phyloP scores from a whole-genome alignment of 2,329 filamentous ascomycete genomes.

The Aspergillus brunneoviolaceus region DNA sequence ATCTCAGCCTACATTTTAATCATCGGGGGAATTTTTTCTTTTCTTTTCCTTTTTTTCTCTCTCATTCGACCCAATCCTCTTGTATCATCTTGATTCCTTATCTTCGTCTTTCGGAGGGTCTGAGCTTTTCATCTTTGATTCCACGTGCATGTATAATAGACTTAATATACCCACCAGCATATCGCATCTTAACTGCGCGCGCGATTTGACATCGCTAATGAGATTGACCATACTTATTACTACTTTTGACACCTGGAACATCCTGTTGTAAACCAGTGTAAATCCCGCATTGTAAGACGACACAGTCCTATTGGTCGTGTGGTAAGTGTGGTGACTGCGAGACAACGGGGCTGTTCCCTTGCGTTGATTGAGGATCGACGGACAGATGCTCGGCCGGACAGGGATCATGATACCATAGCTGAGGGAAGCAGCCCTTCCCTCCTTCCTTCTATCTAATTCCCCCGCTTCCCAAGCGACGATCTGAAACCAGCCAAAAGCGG shows the following conservation, averaged over 20 bases:
- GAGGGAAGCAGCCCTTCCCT: neutral
- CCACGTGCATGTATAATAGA: conserved; percentile 39
- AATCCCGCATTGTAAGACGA: neutral
- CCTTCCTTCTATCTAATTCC: neutral
- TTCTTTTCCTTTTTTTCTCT: conserved; percentile 12
- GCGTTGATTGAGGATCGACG: neutral
- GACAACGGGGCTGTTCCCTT: neutral
- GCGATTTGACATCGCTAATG: conserved; percentile 16
- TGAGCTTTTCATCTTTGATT: conserved; percentile 22
- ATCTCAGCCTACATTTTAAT: conserved; percentile 8
- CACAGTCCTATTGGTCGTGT: neutral
- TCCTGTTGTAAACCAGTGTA: neutral
- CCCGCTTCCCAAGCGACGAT: neutral
- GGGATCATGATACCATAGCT: neutral
- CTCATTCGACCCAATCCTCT: neutral
- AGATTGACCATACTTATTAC: neutral
- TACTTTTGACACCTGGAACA: neutral
- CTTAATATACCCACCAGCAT: conserved; percentile 40
- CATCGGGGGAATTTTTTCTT: neutral
- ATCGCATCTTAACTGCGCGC: conserved; percentile 17
- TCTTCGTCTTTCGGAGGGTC: conserved; percentile 2
- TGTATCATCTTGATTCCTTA: conserved; percentile 19
- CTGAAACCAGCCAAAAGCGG: neutral
- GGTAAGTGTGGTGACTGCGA: neutral
- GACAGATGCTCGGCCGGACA: neutral